Conservation (phyloP, 2,329 filamentous ascomycete genomes). For the Penicillium sp. region DNA sequence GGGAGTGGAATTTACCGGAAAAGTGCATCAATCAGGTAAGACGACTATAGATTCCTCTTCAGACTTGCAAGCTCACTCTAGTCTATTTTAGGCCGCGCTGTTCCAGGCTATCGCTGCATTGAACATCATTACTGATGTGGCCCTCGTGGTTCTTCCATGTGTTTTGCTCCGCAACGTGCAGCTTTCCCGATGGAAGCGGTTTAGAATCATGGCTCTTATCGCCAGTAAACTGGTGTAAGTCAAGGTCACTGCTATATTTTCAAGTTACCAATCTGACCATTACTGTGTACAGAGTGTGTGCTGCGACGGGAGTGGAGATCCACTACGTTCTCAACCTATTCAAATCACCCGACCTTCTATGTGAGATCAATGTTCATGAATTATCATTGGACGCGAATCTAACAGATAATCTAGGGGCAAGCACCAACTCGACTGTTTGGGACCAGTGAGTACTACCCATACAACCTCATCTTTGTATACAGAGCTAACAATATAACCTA, state of each 20-base stretch:
- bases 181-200: conserved; percentile 15
- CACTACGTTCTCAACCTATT: conserved; percentile 9
- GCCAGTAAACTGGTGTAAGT: conserved; percentile 18
- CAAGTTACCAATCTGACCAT: neutral
- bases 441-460: conserved; percentile 11
- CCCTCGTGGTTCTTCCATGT: conserved; percentile 18
- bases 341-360: conserved; percentile 8
- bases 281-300: neutral
- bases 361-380: neutral
- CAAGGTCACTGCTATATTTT: neutral
- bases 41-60: neutral
- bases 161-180: conserved; percentile 18
- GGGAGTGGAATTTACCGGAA: conserved; percentile 11
- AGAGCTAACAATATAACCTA: neutral
- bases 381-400: neutral
- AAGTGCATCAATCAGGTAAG: conserved; percentile 20
- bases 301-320: conserved; percentile 7
- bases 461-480: neutral
- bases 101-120: conserved; percentile 16
- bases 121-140: conserved; percentile 18
- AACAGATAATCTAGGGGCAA: conserved; percentile 7
- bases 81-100: conserved; percentile 8
- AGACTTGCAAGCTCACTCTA: neutral
- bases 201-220: conserved; percentile 18
- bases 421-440: conserved; percentile 16